Percentiles rank a stretch among this genome's conserved stretches.
These are phyloP conservation scores for Colletotrichum melonis DNA, from an alignment of 2,329 filamentous ascomycete genomes.

Conservation along the genomic window DNA sequence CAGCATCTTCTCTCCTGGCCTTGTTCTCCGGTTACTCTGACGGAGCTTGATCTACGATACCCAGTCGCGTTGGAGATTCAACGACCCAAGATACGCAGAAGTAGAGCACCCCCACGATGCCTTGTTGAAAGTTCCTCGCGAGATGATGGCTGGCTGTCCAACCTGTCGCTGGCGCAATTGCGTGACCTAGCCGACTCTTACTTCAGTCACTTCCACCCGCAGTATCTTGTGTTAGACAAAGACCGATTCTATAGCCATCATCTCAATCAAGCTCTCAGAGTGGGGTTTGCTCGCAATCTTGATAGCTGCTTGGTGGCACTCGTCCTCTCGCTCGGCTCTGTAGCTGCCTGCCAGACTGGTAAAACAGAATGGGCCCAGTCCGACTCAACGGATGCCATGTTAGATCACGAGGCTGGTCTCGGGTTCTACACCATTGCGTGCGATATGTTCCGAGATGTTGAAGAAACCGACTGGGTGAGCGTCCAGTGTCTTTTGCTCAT, in stretches of 20 bases:
- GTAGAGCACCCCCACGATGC: constrained; percentile 6
- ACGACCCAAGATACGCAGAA: background rate
- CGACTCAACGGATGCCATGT: background rate
- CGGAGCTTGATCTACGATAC: constrained; percentile 5
- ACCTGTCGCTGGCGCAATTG: constrained; percentile 1
- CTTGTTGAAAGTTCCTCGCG: background rate
- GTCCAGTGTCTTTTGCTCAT: constrained; percentile 30
- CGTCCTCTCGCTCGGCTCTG: constrained; percentile 12
- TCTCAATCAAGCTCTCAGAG: constrained; percentile 5
- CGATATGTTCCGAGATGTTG: constrained; percentile 11
- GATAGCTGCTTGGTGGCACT: constrained; percentile 13
- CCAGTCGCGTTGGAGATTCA: background rate
- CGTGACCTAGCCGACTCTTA: constrained; percentile 3
- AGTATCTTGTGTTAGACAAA: constrained; percentile 11
- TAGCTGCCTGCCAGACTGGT: constrained; percentile 16
- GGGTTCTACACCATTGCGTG: constrained; percentile 17
- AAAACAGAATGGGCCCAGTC: constrained; percentile 8
- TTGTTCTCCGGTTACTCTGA: constrained; percentile 19
- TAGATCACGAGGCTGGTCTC: background rate
- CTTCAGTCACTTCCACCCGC: constrained; percentile 22
- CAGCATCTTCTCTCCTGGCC: constrained; percentile 26
- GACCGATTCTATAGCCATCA: constrained; percentile 8
- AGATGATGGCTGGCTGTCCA: background rate
- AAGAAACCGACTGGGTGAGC: constrained; percentile 15
- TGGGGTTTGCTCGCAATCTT: background rate